phyloP scores from a whole-genome alignment of 2,329 filamentous ascomycete genomes.

The Cytospora mali region DNA sequence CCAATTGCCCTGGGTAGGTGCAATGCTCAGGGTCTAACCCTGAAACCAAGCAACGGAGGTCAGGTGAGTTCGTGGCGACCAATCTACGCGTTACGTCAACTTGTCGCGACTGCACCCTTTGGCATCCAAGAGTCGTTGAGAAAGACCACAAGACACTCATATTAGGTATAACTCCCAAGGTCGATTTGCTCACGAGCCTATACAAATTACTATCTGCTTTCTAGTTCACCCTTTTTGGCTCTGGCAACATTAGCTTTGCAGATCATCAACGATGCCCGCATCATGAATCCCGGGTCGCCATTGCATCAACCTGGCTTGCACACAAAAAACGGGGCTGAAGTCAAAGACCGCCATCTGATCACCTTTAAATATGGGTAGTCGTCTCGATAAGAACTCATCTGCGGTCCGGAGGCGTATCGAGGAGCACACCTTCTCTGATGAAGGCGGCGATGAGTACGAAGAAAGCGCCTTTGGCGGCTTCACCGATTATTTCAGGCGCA shows the following conservation, averaged over 20 bases:
- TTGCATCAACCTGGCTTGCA: constrained; percentile 12
- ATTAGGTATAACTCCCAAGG: constrained; percentile 3
- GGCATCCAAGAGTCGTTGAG: background rate
- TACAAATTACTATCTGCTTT: background rate
- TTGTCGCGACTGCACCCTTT: background rate
- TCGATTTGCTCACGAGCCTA: background rate
- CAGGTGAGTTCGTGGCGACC: constrained; percentile 16
- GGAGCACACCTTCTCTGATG: constrained; percentile 72
- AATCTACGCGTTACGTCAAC: constrained; percentile 12
- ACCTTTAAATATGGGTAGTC: constrained; percentile 55
- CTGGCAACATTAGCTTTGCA: background rate
- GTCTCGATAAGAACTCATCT: constrained; percentile 65
- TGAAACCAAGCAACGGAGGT: background rate
- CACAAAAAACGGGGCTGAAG: constrained; percentile 3
- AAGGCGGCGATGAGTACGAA: constrained; percentile 89
- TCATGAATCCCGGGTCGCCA: constrained; percentile 14
- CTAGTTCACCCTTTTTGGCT: background rate
- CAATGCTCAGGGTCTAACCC: background rate
- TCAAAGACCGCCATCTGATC: constrained; percentile 26
- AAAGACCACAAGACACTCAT: background rate
- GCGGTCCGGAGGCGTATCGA: constrained; percentile 64
- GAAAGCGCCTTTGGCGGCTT: constrained; percentile 88
- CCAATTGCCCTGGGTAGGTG: background rate
- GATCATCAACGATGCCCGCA: background rate
- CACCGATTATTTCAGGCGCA: constrained; percentile 87